Conservation (phyloP, 495 filamentous ascomycete genomes). For the Amorphotheca resinae region DNA sequence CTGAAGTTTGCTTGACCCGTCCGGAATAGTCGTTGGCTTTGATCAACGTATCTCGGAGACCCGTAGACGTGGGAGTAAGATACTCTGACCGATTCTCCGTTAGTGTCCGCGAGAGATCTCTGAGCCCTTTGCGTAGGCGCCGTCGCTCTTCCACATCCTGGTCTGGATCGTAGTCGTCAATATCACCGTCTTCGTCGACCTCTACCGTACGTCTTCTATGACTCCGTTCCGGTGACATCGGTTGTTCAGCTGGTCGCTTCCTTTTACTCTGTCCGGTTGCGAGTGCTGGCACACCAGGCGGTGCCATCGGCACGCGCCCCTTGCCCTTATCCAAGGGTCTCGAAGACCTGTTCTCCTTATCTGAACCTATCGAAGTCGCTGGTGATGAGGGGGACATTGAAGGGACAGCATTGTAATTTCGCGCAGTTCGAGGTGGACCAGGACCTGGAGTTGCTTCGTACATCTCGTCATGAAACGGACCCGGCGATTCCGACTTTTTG, state of each 20-base stretch:
- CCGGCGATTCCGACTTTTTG: slow-evolving; percentile 15
- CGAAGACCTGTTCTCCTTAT: slow-evolving; percentile 43
- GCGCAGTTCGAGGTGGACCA: background rate
- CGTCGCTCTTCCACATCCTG: slow-evolving; percentile 73
- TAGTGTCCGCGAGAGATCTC: slow-evolving; percentile 55
- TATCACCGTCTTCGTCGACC: background rate
- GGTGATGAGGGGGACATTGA: slow-evolving; percentile 28
- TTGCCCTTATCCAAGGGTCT: slow-evolving; percentile 12
- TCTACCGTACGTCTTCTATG: slow-evolving; percentile 24
- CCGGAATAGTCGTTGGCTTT: slow-evolving; percentile 51
- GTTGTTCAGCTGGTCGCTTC: slow-evolving; percentile 5
- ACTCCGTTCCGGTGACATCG: slow-evolving; percentile 16
- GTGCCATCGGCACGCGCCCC: slow-evolving; percentile 18
- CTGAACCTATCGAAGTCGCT: slow-evolving; percentile 25
- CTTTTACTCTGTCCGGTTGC: slow-evolving; percentile 8
- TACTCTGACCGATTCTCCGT: slow-evolving; percentile 61
- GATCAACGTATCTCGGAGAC: slow-evolving; percentile 47
- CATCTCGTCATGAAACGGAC: slow-evolving; percentile 7
- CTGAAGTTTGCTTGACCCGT: slow-evolving; percentile 78
- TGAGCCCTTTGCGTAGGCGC: slow-evolving; percentile 49
- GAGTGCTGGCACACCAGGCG: slow-evolving; percentile 12
- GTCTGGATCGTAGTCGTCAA: slow-evolving; percentile 62
- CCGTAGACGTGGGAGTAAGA: slow-evolving; percentile 44
- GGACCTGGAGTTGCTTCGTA: slow-evolving; percentile 17
- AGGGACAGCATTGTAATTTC: slow-evolving; percentile 1